Conservation (phyloP, 495 filamentous ascomycete genomes). For the Podospora pseudoanserina region DNA sequence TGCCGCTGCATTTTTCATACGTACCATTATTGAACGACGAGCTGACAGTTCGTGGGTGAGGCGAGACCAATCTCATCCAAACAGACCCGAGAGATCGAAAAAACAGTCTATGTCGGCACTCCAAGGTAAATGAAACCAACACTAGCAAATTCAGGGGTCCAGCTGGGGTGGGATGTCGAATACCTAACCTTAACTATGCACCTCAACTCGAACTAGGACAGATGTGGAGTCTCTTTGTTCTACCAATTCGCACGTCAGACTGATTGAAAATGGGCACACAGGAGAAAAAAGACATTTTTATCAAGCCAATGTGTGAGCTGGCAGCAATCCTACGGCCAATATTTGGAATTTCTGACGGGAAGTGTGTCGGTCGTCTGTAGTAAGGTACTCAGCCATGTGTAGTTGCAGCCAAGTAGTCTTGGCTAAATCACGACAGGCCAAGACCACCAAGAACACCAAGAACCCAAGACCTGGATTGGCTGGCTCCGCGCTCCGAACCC, state of each 20-base stretch:
- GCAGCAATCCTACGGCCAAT: background rate
- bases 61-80: background rate
- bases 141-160: conserved; percentile 1
- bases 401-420: background rate
- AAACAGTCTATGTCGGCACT: background rate
- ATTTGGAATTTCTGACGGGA: background rate
- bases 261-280: background rate
- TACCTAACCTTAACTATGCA: background rate
- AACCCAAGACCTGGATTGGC: conserved; percentile 2
- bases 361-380: background rate
- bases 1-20: background rate
- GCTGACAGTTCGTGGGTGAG: background rate
- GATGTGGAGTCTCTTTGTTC: background rate
- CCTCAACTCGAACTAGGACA: background rate
- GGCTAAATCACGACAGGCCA: conserved; percentile 1
- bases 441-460: background rate
- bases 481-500: background rate
- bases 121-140: background rate
- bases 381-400: background rate
- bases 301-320: background rate
- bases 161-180: background rate
- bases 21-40: background rate
- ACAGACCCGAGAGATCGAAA: background rate
- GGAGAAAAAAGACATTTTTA: background rate
- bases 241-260: conserved; percentile 1